Evolutionary conservation across 345 rosid species (phyloP), one percentile per base, ranked within the genome.

Genomic region (Angophora floribunda): DNA sequence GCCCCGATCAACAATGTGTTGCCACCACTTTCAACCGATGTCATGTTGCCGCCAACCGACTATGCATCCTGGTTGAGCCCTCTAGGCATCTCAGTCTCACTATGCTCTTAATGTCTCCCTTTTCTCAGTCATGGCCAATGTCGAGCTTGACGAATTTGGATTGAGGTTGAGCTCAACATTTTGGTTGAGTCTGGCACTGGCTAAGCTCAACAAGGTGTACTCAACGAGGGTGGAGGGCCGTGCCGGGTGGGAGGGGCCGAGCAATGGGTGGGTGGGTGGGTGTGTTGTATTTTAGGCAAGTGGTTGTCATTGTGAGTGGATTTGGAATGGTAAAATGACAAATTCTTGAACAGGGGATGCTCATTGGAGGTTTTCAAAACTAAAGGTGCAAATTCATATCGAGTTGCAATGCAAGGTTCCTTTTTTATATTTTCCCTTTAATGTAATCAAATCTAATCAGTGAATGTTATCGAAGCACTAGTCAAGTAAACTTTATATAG

Each of bases 31-130:
- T 75, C 4, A 36, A 19, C 1, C 3, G 3, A 36, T 0, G 3
- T 36, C 49, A 10, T 19, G 14, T 1, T 0, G 0, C 45, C 13
- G 3, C 5, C 0, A n/a, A 63, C 41, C 41, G 4, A 36, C 41
- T 2, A 36, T 36, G 41, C 41, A 36, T 6, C 1, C 0, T 0
- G 24, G 0, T 10, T 0, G 49, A 75, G 45, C 28, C 2, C 49
- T 41, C 1, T 3, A 3, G 11, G 4, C 2, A 0, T 75, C 7
- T 75, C 2, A 26, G 3, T 36, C 4, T 36, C 13, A 21, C 1
- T 36, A 19, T 19, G 26, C 14, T 75, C 82, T 9, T 13, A 1
- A 0, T 1, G 4, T 19, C 14, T 41, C 26, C 6, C 84, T 75
- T 2, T 75, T 75, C 49, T 75, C 6, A 1, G 0, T 5, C 49